Conservation (phyloP, 2,329 filamentous ascomycete genomes). For the Venturia asperata region DNA sequence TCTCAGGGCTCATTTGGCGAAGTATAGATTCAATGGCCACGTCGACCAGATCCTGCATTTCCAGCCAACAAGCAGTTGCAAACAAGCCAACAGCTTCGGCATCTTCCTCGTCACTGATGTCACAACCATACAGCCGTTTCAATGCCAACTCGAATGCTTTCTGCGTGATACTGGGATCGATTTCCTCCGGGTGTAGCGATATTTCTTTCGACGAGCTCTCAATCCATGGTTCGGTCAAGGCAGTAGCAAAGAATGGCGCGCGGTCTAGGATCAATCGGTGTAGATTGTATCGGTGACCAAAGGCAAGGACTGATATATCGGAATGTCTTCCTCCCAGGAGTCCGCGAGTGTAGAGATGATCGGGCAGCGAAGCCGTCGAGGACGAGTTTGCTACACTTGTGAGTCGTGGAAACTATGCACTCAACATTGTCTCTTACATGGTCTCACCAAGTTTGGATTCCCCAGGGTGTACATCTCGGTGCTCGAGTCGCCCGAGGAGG, state of each 20-base stretch:
- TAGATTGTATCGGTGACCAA: slow-evolving; percentile 45
- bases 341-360: slow-evolving; percentile 47
- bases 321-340: slow-evolving; percentile 47
- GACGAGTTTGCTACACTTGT: slow-evolving; percentile 19
- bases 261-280: slow-evolving; percentile 50
- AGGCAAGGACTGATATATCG: slow-evolving; percentile 48
- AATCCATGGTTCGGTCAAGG: slow-evolving; percentile 49
- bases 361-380: slow-evolving; percentile 39
- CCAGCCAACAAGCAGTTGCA: slow-evolving; percentile 51
- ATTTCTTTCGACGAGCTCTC: slow-evolving; percentile 48
- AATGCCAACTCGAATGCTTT: slow-evolving; percentile 48
- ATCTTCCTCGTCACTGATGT: slow-evolving; percentile 44
- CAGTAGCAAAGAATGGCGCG: slow-evolving; percentile 49
- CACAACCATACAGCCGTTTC: slow-evolving; percentile 47
- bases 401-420: not conserved
- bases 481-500: slow-evolving; percentile 34
- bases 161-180: slow-evolving; percentile 48
- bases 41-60: slow-evolving; percentile 51
- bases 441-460: slow-evolving; percentile 15
- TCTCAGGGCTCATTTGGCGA: slow-evolving; percentile 47
- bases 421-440: slow-evolving; percentile 9
- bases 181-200: slow-evolving; percentile 46
- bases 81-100: slow-evolving; percentile 48
- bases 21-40: slow-evolving; percentile 48
- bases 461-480: slow-evolving; percentile 33